Evolutionary conservation across 1,284 basidiomycete genomes (phyloP).

Genomic region (Caloboletus firmus): DNA sequence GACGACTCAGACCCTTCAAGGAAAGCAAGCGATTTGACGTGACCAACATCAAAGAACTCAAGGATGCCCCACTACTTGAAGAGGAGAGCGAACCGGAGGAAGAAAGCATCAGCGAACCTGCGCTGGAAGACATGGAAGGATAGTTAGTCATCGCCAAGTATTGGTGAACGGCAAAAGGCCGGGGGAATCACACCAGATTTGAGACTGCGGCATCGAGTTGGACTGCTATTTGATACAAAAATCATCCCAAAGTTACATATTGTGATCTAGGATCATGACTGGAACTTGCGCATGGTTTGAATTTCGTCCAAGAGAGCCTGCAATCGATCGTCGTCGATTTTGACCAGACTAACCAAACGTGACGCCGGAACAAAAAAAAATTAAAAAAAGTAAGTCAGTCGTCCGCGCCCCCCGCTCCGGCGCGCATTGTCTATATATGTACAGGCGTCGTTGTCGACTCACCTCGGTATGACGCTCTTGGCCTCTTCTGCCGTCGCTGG

Average conservation of each 20-base stretch:
- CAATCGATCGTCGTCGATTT: conserved; percentile 83
- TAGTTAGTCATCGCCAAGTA: too few relatives aligned
- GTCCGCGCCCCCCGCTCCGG: too few relatives aligned
- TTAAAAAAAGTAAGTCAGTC: neutral
- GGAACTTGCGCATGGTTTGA: conserved; percentile 87
- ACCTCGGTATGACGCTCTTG: conserved; percentile 90
- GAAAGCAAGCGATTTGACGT: conserved; percentile 66
- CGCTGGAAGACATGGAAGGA: conserved; percentile 69
- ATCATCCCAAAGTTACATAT: neutral
- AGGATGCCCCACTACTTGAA: conserved; percentile 42
- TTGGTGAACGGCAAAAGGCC: neutral
- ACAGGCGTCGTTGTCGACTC: neutral
- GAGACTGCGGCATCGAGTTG: neutral
- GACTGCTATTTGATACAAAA: conserved; percentile 16
- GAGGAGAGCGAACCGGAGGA: conserved; percentile 61
- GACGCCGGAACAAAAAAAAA: neutral
- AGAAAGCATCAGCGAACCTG: conserved; percentile 49
- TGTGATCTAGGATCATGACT: conserved; percentile 46
- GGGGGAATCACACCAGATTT: neutral
- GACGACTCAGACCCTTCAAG: conserved; percentile 61
- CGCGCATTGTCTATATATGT: too few relatives aligned
- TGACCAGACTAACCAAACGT: conserved; percentile 61
- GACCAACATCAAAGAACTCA: conserved; percentile 51
- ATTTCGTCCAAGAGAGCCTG: conserved; percentile 84
- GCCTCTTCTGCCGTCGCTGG: conserved; percentile 88